Evolutionary conservation across 1,284 basidiomycete species (phyloP), one percentile per base, ranked within the genome.

Genomic region (Caloboletus firmus): DNA sequence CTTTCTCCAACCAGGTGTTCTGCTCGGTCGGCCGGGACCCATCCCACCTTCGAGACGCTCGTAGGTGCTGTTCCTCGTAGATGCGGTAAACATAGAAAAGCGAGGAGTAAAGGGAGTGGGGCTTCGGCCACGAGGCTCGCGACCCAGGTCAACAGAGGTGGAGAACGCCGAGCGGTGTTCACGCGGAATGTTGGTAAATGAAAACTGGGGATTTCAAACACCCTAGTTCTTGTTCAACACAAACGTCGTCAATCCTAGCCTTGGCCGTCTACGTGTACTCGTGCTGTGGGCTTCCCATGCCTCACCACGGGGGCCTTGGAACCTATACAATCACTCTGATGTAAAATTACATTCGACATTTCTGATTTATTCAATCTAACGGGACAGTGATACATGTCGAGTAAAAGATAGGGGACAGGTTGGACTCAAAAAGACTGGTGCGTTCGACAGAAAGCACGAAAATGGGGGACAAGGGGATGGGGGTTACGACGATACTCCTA

Each of bases 21-120:
- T 70, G 37, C 62, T 57, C 28, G 63, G 54, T 20, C 76, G 73
- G 54, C 70, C 67, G 6, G 79, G 75, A 10, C 81, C 82, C 69
- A 83, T 76, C 12, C 85, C 85, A 40, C 78, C 60, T 66, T 88
- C 85, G 36, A 88, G 75, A 36, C 83, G 77, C 52, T 87, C 84
- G 66, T 86, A 88, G 65, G 79, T 78, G 60, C 70, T 74, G 60
- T 71, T 80, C 34, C 78, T 70, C 4, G 82, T 76, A 6, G 79
- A 77, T 41, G 76, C 52, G 26, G 62, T 12, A 36, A 65, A 49
- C 65, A 72, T 67, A 36, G 60, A 60, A 4, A 34, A n/a, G 35
- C 44, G 52, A 43, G 49, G 40, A n/a, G 51, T 36, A 18, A 48
- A 46, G 35, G 46, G 37, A 1, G 36, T 15, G 10, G 51, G 48